phyloP scores from a whole-genome alignment of 257 asterid species.

The Fraxinus pennsylvanica region DNA sequence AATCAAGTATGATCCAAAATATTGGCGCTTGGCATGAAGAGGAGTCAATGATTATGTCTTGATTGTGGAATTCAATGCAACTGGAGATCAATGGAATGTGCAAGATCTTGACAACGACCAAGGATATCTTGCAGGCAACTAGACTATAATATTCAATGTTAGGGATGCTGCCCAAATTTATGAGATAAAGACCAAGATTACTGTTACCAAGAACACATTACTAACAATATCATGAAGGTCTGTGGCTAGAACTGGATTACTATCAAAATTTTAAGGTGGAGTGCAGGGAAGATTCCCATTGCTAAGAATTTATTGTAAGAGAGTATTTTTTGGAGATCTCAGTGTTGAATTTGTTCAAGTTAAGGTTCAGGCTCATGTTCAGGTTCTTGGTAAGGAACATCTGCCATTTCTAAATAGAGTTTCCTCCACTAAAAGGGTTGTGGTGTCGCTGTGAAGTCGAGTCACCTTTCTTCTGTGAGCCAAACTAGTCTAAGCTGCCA shows the following conservation, averaged over 20 bases:
- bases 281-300: background rate
- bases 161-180: background rate
- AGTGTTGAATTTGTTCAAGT: background rate
- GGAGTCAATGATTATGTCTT: background rate
- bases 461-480: background rate
- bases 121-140: background rate
- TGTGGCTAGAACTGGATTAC: background rate
- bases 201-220: background rate
- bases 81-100: background rate
- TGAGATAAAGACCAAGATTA: background rate
- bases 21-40: background rate
- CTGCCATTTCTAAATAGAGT: background rate
- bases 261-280: background rate
- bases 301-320: background rate
- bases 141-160: background rate
- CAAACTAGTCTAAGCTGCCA: background rate
- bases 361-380: background rate
- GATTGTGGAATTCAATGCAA: constrained; percentile 7
- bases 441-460: background rate
- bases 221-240: background rate
- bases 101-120: background rate
- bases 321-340: background rate
- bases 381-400: background rate
- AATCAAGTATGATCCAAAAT: background rate
- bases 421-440: background rate